Evolutionary conservation across 768 basidiomycete species (phyloP).

Genomic region (Hericium rajendrae): DNA sequence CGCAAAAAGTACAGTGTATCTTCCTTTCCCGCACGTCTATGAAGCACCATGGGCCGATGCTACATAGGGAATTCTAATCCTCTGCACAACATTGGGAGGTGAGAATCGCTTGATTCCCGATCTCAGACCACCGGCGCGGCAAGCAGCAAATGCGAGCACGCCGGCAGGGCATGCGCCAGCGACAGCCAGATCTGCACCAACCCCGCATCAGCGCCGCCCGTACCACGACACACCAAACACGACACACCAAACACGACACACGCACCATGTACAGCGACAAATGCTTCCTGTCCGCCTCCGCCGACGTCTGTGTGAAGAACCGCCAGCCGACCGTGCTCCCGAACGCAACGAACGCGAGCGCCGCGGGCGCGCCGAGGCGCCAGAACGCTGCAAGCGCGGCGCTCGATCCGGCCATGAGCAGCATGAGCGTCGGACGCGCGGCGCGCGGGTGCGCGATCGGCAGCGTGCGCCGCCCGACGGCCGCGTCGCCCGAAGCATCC

Average conservation of each 20-base stretch:
- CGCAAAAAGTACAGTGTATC: no score
- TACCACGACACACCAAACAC: no score
- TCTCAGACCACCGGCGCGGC: neutral
- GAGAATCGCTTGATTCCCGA: neutral
- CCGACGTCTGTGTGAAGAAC: neutral
- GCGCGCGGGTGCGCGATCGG: slow-evolving; percentile 13
- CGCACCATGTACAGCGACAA: neutral
- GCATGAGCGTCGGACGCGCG: slow-evolving; percentile 5
- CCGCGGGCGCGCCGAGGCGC: neutral
- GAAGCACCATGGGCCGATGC: no score
- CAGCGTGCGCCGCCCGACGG: slow-evolving; percentile 15
- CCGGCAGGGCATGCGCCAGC: neutral
- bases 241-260: neutral
- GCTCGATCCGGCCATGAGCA: slow-evolving; percentile 9
- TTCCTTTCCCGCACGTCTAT: no score
- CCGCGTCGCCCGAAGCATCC: slow-evolving; percentile 16
- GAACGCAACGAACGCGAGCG: neutral
- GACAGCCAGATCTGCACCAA: neutral
- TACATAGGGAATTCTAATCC: no score
- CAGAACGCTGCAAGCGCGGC: neutral
- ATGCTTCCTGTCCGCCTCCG: neutral
- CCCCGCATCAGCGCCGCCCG: no score
- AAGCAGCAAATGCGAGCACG: neutral
- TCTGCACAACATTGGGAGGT: no score
- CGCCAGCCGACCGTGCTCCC: neutral